These are phyloP conservation scores for Sclerotinia spermophila DNA, from an alignment of 2,329 filamentous ascomycete genomes.

Conservation along the genomic window DNA sequence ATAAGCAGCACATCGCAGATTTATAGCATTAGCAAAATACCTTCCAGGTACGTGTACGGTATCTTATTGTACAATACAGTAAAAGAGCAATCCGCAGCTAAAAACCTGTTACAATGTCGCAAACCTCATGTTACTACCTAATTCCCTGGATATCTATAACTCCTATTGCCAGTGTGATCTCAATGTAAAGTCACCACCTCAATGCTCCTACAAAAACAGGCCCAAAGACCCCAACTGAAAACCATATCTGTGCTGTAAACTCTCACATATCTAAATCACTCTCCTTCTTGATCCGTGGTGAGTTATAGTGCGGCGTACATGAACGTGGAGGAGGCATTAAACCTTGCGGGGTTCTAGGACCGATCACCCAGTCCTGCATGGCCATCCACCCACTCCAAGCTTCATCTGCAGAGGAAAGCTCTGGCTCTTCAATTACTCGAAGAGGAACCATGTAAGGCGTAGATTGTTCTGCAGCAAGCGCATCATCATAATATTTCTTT, in stretches of 20 bases:
- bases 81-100: background rate
- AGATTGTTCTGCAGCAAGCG: conserved; percentile 52
- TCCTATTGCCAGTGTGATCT: background rate
- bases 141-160: conserved; percentile 3
- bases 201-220: background rate
- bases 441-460: conserved; percentile 84
- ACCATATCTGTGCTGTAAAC: background rate
- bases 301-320: conserved; percentile 1
- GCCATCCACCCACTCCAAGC: conserved; percentile 93
- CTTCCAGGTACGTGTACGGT: background rate
- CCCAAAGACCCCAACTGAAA: background rate
- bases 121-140: background rate
- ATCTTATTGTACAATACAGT: background rate
- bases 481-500: conserved; percentile 88
- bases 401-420: conserved; percentile 78
- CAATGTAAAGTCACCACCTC: background rate
- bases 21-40: background rate
- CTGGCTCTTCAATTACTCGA: conserved; percentile 69
- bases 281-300: conserved; percentile 8
- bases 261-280: background rate
- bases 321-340: background rate
- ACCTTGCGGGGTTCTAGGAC: conserved; percentile 46
- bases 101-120: background rate
- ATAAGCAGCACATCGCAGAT: background rate
- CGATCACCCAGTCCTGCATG: conserved; percentile 99